These are phyloP conservation scores for Apophysomyces elegans DNA, from an alignment of 371 early-diverging fungal species.

Conservation along the genomic window DNA sequence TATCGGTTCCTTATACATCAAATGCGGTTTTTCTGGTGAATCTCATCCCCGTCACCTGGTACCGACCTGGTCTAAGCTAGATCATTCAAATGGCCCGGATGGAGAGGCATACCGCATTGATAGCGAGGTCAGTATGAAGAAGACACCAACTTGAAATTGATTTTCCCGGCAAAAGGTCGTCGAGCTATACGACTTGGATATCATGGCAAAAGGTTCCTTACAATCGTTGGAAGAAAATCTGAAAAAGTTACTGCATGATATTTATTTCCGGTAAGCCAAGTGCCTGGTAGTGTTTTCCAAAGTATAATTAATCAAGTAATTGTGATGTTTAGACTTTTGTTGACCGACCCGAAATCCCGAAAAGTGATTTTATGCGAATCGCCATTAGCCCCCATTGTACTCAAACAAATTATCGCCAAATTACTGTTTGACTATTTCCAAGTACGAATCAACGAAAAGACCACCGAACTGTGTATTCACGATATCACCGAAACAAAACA, in stretches of 20 bases:
- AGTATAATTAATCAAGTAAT: too few species aligned
- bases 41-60: conserved; percentile 75
- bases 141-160: neutral
- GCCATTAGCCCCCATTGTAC: conserved; percentile 69
- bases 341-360: conserved; percentile 85
- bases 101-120: conserved; percentile 53
- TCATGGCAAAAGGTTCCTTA: conserved; percentile 48
- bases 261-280: conserved; percentile 45
- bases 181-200: conserved; percentile 57
- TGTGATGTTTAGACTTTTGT: conserved; percentile 52
- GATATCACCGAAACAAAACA: too few species aligned
- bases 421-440: conserved; percentile 81
- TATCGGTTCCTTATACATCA: conserved; percentile 81
- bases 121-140: conserved; percentile 37
- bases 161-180: conserved; percentile 24
- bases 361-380: conserved; percentile 89
- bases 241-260: conserved; percentile 45
- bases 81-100: conserved; percentile 31
- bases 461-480: too few species aligned
- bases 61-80: conserved; percentile 53
- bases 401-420: conserved; percentile 75
- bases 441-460: conserved; percentile 36
- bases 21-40: conserved; percentile 91
- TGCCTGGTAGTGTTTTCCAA: too few species aligned
- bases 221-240: conserved; percentile 44